A percentile compares a stretch with the other conserved stretches of the same genome.
Conservation (phyloP, 2,329 filamentous ascomycete species). For the Epichloe uncinata region DNA sequence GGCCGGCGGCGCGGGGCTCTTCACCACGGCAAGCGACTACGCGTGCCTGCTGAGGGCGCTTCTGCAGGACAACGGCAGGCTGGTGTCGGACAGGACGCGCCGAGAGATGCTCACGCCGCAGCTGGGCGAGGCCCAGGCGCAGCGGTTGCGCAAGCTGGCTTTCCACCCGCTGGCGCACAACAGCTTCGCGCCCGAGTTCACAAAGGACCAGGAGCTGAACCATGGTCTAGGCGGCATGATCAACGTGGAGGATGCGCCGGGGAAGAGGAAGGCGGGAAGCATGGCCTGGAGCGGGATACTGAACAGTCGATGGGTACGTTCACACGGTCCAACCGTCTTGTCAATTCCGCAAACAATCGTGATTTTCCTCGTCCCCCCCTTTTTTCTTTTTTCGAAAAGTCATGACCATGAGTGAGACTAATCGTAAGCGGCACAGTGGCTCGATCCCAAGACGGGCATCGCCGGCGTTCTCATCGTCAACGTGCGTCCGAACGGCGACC, state of each 20-base stretch:
- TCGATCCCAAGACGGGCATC: slow-evolving; percentile 25
- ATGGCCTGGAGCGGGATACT: slow-evolving; percentile 30
- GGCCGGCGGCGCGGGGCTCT: slow-evolving; percentile 31
- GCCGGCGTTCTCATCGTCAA: slow-evolving; percentile 26
- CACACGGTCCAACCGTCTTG: too few species aligned
- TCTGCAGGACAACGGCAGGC: slow-evolving; percentile 14
- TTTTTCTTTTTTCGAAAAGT: too few species aligned
- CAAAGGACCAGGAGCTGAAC: slow-evolving; percentile 18
- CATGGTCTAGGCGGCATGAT: slow-evolving; percentile 26
- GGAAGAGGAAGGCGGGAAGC: slow-evolving; percentile 27
- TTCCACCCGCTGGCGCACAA: slow-evolving; percentile 12
- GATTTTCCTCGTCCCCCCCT: background rate
- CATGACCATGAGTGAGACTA: background rate
- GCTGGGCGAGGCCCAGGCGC: slow-evolving; percentile 18
- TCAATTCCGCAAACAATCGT: too few species aligned
- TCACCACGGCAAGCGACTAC: slow-evolving; percentile 28
- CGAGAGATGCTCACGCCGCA: slow-evolving; percentile 27
- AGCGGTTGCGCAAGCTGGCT: slow-evolving; percentile 9
- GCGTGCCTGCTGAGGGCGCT: slow-evolving; percentile 21
- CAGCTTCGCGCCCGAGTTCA: slow-evolving; percentile 25
- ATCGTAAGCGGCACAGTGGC: slow-evolving; percentile 16
- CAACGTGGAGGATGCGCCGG: slow-evolving; percentile 24
- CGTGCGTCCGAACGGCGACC: slow-evolving; percentile 25
- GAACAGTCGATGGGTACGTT: slow-evolving; percentile 30
- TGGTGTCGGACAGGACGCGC: slow-evolving; percentile 19